phyloP scores from a whole-genome alignment of 2,329 filamentous ascomycete species.

The Chlorencoelia australis region DNA sequence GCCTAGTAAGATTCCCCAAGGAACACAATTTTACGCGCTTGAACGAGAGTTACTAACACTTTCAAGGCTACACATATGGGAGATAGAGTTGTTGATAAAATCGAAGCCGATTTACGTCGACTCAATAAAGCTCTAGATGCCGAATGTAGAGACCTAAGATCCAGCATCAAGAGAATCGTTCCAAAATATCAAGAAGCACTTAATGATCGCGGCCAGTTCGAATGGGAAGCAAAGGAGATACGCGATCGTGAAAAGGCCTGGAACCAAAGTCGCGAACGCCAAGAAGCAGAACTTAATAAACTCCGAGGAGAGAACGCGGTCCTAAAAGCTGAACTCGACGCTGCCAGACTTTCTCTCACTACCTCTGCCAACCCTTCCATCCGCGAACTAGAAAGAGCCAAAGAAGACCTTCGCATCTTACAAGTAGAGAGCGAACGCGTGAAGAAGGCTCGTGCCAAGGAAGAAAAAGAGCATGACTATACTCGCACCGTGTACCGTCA shows the following conservation, averaged over 20 bases:
- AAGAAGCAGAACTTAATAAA: constrained; percentile 17
- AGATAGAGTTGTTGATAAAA: too few species aligned
- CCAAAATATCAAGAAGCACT: constrained; percentile 39
- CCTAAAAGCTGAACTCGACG: constrained; percentile 21
- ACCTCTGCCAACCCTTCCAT: constrained; percentile 30
- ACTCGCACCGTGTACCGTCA: constrained; percentile 22
- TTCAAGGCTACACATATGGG: too few species aligned
- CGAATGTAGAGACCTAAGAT: constrained; percentile 37
- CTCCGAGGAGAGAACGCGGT: constrained; percentile 16
- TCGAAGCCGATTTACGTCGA: constrained; percentile 31
- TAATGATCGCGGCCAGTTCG: constrained; percentile 40
- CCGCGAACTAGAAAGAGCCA: constrained; percentile 31
- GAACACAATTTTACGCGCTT: constrained; percentile 5
- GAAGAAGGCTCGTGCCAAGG: constrained; percentile 12
- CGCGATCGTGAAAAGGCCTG: constrained; percentile 10
- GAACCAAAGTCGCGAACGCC: constrained; percentile 13
- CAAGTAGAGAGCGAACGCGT: constrained; percentile 16
- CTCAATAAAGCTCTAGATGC: constrained; percentile 35
- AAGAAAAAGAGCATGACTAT: constrained; percentile 22
- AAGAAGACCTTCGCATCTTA: constrained; percentile 27
- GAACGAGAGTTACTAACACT: constrained; percentile 26
- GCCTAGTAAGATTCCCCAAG: constrained; percentile 4
- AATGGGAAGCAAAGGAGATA: constrained; percentile 30
- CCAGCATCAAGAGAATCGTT: constrained; percentile 36
- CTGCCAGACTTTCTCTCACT: constrained; percentile 10